Percentiles rank a stretch among this genome's conserved stretches.
Evolutionary conservation across 371 early-diverging fungal species (phyloP).

Genomic region (Blyttiomyces sp.): DNA sequence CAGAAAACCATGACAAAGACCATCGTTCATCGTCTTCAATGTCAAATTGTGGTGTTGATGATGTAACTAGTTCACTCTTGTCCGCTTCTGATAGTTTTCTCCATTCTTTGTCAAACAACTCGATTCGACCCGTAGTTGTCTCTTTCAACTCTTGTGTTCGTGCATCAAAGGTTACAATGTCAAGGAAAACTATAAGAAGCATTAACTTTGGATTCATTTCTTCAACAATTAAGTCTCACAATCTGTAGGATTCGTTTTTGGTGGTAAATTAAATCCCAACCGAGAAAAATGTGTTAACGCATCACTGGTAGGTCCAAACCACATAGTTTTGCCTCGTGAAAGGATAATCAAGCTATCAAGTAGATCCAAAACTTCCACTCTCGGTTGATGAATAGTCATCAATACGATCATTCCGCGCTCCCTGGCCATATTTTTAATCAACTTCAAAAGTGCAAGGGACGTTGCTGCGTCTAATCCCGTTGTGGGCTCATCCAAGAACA

Average conservation of each 20-base stretch:
- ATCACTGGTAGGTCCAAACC: constrained; percentile 41
- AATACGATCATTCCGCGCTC: constrained; percentile 83
- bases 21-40: constrained; percentile 9
- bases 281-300: constrained; percentile 34
- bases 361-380: constrained; percentile 83
- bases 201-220: constrained; percentile 52
- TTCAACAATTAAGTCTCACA: constrained; percentile 45
- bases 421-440: constrained; percentile 76
- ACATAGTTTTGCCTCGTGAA: constrained; percentile 54
- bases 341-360: constrained; percentile 88
- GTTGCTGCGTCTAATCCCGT: constrained; percentile 88
- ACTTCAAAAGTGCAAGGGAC: constrained; percentile 85
- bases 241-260: constrained; percentile 72
- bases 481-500: constrained; percentile 58
- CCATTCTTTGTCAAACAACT: constrained; percentile 31
- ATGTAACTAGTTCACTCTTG: constrained; percentile 3
- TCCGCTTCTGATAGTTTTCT: constrained; percentile 2
- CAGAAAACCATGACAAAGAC: constrained; percentile 23
- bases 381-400: constrained; percentile 92
- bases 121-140: constrained; percentile 27
- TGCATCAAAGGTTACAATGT: constrained; percentile 41
- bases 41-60: constrained; percentile 1
- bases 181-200: constrained; percentile 32
- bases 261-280: constrained; percentile 54
- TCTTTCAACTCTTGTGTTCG: constrained; percentile 24